These are phyloP conservation scores for Fusarium phyllophilum DNA, from an alignment of 2,329 filamentous ascomycete species.

Conservation along the genomic window DNA sequence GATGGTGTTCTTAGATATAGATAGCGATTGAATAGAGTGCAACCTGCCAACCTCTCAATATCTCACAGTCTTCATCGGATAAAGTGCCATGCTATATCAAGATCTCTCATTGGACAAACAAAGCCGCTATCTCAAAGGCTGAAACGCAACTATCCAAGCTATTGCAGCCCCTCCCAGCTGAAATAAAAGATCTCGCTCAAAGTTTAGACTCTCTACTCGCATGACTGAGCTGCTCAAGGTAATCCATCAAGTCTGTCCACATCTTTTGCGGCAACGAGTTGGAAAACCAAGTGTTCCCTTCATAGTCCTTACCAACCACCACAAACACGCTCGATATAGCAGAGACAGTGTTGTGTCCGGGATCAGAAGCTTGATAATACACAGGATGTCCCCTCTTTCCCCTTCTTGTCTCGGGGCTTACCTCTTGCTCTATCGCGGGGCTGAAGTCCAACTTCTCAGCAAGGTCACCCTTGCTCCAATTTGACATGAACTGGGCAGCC, in stretches of 20 bases:
- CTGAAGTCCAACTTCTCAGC: conserved; percentile 29
- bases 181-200: neutral
- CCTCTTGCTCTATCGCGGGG: conserved; percentile 4
- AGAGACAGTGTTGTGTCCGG: conserved; percentile 12
- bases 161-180: neutral
- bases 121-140: neutral
- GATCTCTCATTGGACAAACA: neutral
- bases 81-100: neutral
- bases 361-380: conserved; percentile 27
- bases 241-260: conserved; percentile 15
- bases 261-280: conserved; percentile 16
- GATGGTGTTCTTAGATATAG: neutral
- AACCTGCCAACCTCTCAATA: rapidly evolving
- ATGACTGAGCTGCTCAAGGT: neutral
- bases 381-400: conserved; percentile 14
- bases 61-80: too few species aligned
- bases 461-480: conserved; percentile 28
- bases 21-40: neutral
- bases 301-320: conserved; percentile 10
- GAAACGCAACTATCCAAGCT: neutral
- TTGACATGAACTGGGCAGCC: conserved; percentile 29
- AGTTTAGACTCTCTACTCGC: neutral
- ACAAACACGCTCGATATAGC: conserved; percentile 25
- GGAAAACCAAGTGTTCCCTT: conserved; percentile 23
- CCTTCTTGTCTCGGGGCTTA: neutral